These are phyloP conservation scores for Cryptosporidium muris DNA, from an alignment of 169 alveolate species.

Conservation along the genomic window DNA sequence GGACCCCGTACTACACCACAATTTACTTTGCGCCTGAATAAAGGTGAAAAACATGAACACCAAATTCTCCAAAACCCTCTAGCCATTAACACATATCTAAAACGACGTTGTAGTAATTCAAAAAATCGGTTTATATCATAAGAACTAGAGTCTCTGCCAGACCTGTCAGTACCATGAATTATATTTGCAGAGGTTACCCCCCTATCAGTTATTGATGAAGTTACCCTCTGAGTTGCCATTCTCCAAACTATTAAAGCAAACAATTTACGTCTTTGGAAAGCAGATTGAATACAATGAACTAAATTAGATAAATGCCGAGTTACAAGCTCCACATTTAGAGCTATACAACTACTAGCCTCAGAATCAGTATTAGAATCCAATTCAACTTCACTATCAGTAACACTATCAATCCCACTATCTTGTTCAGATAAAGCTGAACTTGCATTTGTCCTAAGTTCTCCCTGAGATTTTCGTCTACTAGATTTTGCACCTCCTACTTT, in stretches of 20 bases:
- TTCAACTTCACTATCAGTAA: constrained; percentile 49
- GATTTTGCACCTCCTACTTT: constrained; percentile 27
- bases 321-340: constrained; percentile 68
- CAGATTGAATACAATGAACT: constrained; percentile 37
- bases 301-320: constrained; percentile 58
- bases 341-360: constrained; percentile 65
- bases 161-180: constrained; percentile 28
- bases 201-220: constrained; percentile 39
- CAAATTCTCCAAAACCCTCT: constrained; percentile 72
- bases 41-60: constrained; percentile 66
- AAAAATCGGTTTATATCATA: constrained; percentile 38
- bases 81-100: constrained; percentile 39
- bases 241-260: constrained; percentile 58
- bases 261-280: constrained; percentile 62
- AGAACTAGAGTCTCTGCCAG: constrained; percentile 8
- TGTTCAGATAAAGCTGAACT: not conserved
- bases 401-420: constrained; percentile 30
- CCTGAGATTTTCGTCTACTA: constrained; percentile 30
- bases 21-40: constrained; percentile 46
- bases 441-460: constrained; percentile 23
- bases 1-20: constrained; percentile 70
- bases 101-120: constrained; percentile 63
- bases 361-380: constrained; percentile 66
- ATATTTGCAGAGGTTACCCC: constrained; percentile 45
- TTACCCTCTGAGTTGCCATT: constrained; percentile 8